Base-by-base conservation (phyloP, 2,329 filamentous ascomycete genomes). In the Ophiosphaerella korrae region DNA sequence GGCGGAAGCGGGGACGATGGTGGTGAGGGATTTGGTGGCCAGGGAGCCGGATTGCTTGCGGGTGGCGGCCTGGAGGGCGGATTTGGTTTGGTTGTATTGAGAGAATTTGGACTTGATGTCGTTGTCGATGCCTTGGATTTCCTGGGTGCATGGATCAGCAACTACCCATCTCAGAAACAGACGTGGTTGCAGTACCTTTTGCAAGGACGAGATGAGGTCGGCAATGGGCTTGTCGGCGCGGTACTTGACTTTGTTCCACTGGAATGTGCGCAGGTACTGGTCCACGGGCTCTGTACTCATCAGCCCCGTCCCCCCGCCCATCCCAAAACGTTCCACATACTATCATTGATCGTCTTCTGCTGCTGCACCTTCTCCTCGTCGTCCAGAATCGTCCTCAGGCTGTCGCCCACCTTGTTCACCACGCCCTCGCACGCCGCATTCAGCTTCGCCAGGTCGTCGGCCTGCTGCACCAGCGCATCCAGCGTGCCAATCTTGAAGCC, bases 231-330 rank as follows among this genome's bases (percentile, higher is more conserved):
- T 95, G 75, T 99, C 94, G 56, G 90, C 88, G 66, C 94, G 87
- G 76, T 97, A 99, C 73, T 96, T 94, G 76, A 96, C 90, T 76
- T 94, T 97, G 79, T 97, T 97, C 94, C 94, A 99, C 60, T 85
- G 84, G 76, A 97, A 99, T 48, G 84, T 87, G 69, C 87, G 85
- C 39, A 99, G 80, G 72, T 97, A 99, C 72, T 93, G 88, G 66
- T 97, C 93, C 53, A 93, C 92, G n/a, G 94, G 92, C 75, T 96
- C 93, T 97, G 72, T 41, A 42, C 12, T 21, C 18, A 21, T 21
- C 18, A 21, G 18, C 18, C 18, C 18, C 18, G 18, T 21, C 18
- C 18, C 3, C 18, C 18, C 18, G 18, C 18, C 18, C 18, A 1
- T 29, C 5, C 26, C 26, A 29, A 9, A 2, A 31, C 34, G 8